Conservation (phyloP, 1,284 basidiomycete genomes). For the Caloboletus inedulis region DNA sequence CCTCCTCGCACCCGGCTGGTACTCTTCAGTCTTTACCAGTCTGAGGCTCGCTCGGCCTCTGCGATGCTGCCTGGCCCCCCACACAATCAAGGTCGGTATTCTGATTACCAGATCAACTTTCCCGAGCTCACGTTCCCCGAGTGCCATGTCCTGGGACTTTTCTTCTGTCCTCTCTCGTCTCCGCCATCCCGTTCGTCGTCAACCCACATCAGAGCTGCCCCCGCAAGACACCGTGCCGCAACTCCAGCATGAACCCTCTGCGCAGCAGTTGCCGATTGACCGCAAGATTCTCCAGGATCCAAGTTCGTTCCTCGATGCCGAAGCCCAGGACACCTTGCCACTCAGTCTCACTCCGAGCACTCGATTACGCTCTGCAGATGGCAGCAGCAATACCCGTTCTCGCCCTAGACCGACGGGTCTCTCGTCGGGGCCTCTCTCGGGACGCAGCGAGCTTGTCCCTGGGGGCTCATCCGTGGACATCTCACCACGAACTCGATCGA, state of each 20-base stretch:
- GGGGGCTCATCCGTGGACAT: conserved; percentile 8
- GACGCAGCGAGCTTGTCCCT: conserved; percentile 1
- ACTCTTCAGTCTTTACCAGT: not conserved
- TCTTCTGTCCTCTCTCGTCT: conserved; percentile 39
- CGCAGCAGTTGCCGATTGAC: conserved; percentile 14
- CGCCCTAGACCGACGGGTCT: conserved; percentile 5
- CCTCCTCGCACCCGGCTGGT: not conserved
- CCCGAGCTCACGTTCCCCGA: not conserved
- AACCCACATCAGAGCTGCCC: conserved; percentile 22
- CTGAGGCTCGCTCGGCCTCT: conserved; percentile 10
- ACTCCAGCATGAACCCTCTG: not conserved
- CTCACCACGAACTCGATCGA: conserved; percentile 12
- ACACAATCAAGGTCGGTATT: conserved; percentile 9
- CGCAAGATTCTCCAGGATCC: conserved; percentile 33
- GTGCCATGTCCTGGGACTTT: conserved; percentile 30
- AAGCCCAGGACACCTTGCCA: conserved; percentile 13
- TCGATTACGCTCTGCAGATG: conserved; percentile 18
- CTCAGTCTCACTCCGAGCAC: conserved; percentile 31
- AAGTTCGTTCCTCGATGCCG: conserved; percentile 27
- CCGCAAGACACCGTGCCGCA: not conserved
- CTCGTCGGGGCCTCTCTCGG: not conserved
- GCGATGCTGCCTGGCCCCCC: conserved; percentile 7
- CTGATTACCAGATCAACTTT: too few relatives aligned
- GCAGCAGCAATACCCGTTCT: conserved; percentile 5
- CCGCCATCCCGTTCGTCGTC: conserved; percentile 34